Conservation (phyloP, 306 rosid species). For the Lathyrus tuberosus region DNA sequence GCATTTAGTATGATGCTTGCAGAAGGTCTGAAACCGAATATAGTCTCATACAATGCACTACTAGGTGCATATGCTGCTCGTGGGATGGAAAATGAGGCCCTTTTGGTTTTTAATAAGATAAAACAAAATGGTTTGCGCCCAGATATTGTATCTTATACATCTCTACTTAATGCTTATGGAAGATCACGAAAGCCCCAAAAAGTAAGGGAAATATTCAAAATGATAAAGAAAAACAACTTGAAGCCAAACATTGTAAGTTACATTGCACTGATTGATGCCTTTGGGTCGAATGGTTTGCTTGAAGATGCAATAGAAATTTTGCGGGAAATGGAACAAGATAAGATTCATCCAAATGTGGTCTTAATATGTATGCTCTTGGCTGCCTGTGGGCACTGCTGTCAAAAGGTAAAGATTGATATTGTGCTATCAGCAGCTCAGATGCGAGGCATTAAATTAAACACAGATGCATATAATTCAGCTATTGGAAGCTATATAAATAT, state of each 20-base stretch:
- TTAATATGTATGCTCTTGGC: constrained; percentile 89
- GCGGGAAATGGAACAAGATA: constrained; percentile 89
- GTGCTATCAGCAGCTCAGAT: constrained; percentile 83
- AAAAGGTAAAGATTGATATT: constrained; percentile 82
- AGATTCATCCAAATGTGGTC: constrained; percentile 84
- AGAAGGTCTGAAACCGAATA: constrained; percentile 84
- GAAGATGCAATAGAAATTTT: constrained; percentile 73
- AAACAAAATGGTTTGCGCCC: constrained; percentile 66
- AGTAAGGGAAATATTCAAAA: constrained; percentile 68
- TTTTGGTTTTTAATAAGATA: constrained; percentile 65
- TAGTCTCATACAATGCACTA: constrained; percentile 74
- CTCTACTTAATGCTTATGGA: constrained; percentile 88
- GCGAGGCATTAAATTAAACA: constrained; percentile 82
- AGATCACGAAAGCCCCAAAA: constrained; percentile 73
- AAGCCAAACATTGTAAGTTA: constrained; percentile 87
- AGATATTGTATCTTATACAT: constrained; percentile 92
- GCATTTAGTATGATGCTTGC: constrained; percentile 74
- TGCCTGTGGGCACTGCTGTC: constrained; percentile 85
- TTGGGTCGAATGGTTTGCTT: constrained; percentile 83
- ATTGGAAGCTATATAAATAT: constrained; percentile 88
- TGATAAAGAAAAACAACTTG: constrained; percentile 66
- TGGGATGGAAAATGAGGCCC: constrained; percentile 77
- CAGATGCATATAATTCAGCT: constrained; percentile 86
- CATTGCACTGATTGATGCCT: constrained; percentile 88
- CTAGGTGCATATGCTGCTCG: constrained; percentile 88